phyloP scores from a whole-genome alignment of 2,329 filamentous ascomycete genomes.

The Microdochium trichocladiopsis region DNA sequence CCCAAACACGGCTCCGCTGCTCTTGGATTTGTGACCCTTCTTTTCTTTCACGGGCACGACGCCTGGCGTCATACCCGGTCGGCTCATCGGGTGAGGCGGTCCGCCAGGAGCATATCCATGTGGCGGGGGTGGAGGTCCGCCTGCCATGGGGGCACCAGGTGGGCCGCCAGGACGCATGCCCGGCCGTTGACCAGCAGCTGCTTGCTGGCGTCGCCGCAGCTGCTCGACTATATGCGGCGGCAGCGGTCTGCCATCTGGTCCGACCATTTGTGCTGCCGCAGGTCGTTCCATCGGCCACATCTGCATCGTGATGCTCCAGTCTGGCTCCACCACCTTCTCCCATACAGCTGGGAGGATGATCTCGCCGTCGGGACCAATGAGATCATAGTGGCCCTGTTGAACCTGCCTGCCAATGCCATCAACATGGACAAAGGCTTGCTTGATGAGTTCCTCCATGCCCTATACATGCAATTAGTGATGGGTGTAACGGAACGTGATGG shows the following conservation, averaged over 20 bases:
- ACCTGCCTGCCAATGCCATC: conserved; percentile 72
- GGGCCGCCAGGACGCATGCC: background rate
- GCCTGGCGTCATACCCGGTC: background rate
- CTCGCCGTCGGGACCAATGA: conserved; percentile 71
- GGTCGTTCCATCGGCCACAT: conserved; percentile 49
- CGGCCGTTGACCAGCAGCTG: background rate
- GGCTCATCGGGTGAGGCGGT: background rate
- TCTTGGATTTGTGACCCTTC: background rate
- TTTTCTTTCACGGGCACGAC: background rate
- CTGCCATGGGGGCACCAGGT: background rate
- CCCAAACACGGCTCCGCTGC: background rate
- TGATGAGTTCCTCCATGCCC: conserved; percentile 83
- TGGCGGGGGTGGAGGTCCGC: background rate
- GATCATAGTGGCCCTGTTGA: conserved; percentile 70
- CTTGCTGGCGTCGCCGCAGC: conserved; percentile 7
- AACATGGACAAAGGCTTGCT: conserved; percentile 75
- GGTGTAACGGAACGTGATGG: conserved; percentile 1
- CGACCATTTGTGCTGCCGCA: conserved; percentile 1
- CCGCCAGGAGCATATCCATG: conserved; percentile 1
- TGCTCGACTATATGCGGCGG: background rate
- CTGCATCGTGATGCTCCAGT: conserved; percentile 64
- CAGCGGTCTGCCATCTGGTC: background rate
- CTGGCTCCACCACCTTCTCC: conserved; percentile 75
- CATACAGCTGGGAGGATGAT: conserved; percentile 77
- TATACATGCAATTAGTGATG: conserved; percentile 28